Evolutionary conservation across 2,329 filamentous ascomycete genomes (phyloP).

Genomic region (Fusarium agapanthi): DNA sequence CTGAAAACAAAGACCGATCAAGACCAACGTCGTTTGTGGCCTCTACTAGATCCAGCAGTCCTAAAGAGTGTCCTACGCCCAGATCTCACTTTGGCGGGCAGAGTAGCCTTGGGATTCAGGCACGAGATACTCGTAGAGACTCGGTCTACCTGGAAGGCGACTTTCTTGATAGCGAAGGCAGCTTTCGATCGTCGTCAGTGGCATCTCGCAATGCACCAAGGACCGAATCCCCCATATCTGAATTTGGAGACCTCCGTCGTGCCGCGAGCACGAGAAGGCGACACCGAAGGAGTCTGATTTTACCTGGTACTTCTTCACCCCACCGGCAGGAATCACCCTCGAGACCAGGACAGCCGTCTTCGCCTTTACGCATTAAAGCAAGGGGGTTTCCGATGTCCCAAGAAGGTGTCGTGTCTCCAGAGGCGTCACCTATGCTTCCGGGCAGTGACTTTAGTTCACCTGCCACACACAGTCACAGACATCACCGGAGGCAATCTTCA

Average conservation of each 20-base stretch:
- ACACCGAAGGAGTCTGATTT: constrained; percentile 85
- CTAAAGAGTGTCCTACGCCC: constrained; percentile 89
- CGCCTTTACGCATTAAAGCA: constrained; percentile 88
- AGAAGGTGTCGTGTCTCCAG: constrained; percentile 80
- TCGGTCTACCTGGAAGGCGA: constrained; percentile 88
- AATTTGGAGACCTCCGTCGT: constrained; percentile 78
- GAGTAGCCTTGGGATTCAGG: constrained; percentile 63
- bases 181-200: constrained; percentile 80
- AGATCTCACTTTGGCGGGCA: constrained; percentile 76
- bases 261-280: constrained; percentile 82
- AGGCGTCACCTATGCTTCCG: constrained; percentile 87
- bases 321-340: constrained; percentile 90
- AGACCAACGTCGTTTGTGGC: constrained; percentile 65
- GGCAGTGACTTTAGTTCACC: constrained; percentile 84
- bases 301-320: constrained; percentile 81
- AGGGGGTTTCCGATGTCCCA: constrained; percentile 67
- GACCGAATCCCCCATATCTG: constrained; percentile 90
- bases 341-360: constrained; percentile 79
- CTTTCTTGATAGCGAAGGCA: constrained; percentile 85
- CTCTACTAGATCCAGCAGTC: constrained; percentile 89
- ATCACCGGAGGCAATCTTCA: constrained; percentile 91
- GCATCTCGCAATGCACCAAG: constrained; percentile 73
- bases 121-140: constrained; percentile 74
- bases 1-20: constrained; percentile 46
- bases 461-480: constrained; percentile 65